Conservation (phyloP, 805 yeast species). For the Metschnikowia rubicola region DNA sequence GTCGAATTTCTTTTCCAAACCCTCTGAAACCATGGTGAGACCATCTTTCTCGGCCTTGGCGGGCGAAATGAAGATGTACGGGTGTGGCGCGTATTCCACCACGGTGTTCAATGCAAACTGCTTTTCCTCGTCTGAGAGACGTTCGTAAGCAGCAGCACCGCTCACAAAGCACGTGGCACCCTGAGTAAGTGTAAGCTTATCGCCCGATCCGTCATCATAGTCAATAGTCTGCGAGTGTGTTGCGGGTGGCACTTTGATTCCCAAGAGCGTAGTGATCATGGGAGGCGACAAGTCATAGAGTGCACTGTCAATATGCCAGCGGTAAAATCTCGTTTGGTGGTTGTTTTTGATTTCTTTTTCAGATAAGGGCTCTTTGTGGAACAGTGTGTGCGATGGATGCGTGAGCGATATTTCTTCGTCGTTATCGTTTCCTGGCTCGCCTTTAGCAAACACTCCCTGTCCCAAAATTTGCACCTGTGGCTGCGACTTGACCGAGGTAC, state of each 20-base stretch:
- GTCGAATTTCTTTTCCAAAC: slow-evolving; percentile 62
- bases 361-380: slow-evolving; percentile 66
- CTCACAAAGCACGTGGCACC: slow-evolving; percentile 90
- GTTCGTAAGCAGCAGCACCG: slow-evolving; percentile 74
- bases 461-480: slow-evolving; percentile 92
- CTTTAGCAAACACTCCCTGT: slow-evolving; percentile 64
- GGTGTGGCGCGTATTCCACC: slow-evolving; percentile 89
- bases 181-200: slow-evolving; percentile 62
- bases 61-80: slow-evolving; percentile 78
- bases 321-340: slow-evolving; percentile 74
- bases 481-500: slow-evolving; percentile 71
- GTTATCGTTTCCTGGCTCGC: slow-evolving; percentile 52
- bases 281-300: slow-evolving; percentile 85
- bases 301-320: slow-evolving; percentile 95
- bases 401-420: slow-evolving; percentile 62
- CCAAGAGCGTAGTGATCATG: slow-evolving; percentile 77
- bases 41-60: slow-evolving; percentile 86
- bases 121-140: slow-evolving; percentile 66
- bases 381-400: slow-evolving; percentile 80
- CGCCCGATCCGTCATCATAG: slow-evolving; percentile 54
- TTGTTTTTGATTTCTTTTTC: slow-evolving; percentile 57
- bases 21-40: slow-evolving; percentile 78
- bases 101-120: slow-evolving; percentile 71
- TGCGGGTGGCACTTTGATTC: slow-evolving; percentile 73
- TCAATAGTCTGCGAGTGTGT: slow-evolving; percentile 59